Conservation (phyloP, 768 basidiomycete species). For the Hericium coralloides region DNA sequence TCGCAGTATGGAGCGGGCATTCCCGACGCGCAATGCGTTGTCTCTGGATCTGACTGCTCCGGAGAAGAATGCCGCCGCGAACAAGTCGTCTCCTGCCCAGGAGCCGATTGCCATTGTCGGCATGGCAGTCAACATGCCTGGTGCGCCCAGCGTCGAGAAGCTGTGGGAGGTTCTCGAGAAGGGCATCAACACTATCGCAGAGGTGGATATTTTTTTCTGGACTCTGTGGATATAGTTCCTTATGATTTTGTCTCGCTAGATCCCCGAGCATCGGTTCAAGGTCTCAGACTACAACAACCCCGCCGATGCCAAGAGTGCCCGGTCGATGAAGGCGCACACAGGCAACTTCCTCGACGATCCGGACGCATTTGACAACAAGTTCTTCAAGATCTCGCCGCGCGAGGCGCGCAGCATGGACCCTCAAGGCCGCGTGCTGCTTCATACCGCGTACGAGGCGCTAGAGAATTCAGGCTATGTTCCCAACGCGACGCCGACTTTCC, state of each 20-base stretch:
- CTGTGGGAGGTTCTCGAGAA: slow-evolving; percentile 54
- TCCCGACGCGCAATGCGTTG: slow-evolving; percentile 17
- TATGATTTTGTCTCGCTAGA: slow-evolving; percentile 28
- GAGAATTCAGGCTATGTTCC: slow-evolving; percentile 68
- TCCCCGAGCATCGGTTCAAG: slow-evolving; percentile 52
- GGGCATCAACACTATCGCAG: slow-evolving; percentile 45
- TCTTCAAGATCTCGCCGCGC: slow-evolving; percentile 66
- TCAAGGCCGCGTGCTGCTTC: slow-evolving; percentile 61
- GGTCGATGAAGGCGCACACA: slow-evolving; percentile 39
- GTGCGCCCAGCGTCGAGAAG: slow-evolving; percentile 35
- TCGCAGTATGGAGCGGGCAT: slow-evolving; percentile 28
- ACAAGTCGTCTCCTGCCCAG: slow-evolving; percentile 20
- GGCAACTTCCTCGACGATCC: slow-evolving; percentile 57
- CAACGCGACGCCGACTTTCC: slow-evolving; percentile 39
- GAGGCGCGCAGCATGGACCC: slow-evolving; percentile 74
- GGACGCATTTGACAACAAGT: slow-evolving; percentile 57
- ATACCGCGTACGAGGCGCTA: slow-evolving; percentile 57
- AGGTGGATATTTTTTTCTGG: slow-evolving; percentile 30
- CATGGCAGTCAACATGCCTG: slow-evolving; percentile 53
- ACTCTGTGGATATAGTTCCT: not conserved
- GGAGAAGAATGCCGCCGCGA: not conserved
- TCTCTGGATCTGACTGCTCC: slow-evolving; percentile 1
- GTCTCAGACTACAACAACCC: slow-evolving; percentile 28
- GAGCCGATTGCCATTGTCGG: slow-evolving; percentile 63
- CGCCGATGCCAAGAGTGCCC: slow-evolving; percentile 22